Conservation (phyloP, 129 eudicot genomes). For the Artemisia argyi region DNA sequence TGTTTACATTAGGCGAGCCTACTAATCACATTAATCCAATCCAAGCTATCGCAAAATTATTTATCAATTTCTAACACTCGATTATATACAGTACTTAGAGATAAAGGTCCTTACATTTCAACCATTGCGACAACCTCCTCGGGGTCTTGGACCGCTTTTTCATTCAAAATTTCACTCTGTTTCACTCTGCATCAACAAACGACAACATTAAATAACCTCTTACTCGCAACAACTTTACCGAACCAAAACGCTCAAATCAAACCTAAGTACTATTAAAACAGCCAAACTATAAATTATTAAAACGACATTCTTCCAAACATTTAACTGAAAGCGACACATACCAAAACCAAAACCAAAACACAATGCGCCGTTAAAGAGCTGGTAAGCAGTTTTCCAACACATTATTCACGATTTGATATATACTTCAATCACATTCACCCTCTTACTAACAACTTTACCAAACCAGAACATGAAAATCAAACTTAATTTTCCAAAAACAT, state of each 20-base stretch:
- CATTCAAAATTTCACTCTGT: conserved; percentile 29
- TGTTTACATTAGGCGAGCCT: no score
- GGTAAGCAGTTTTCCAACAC: no score
- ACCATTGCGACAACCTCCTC: conserved; percentile 40
- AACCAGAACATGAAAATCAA: no score
- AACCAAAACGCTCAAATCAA: not conserved
- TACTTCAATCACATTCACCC: no score
- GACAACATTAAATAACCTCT: not conserved
- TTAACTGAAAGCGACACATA: conserved; percentile 18
- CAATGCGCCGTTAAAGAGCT: conserved; percentile 14
- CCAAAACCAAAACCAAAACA: conserved; percentile 20
- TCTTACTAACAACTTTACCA: no score
- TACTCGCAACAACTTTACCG: no score
- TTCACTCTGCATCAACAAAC: conserved; percentile 27
- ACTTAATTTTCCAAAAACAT: no score
- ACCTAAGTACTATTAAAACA: not conserved
- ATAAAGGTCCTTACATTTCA: conserved; percentile 33
- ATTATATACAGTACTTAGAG: not conserved
- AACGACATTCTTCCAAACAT: not conserved
- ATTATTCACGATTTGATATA: no score
- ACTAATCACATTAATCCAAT: no score
- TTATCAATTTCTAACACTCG: no score
- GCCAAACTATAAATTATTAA: not conserved
- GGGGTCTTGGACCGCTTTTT: conserved; percentile 40
- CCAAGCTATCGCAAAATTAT: not conserved